Percentiles rank a stretch among this genome's conserved stretches.
Conservation (phyloP, 352 stramenopile species). For the Globisporangium okanoganense region DNA sequence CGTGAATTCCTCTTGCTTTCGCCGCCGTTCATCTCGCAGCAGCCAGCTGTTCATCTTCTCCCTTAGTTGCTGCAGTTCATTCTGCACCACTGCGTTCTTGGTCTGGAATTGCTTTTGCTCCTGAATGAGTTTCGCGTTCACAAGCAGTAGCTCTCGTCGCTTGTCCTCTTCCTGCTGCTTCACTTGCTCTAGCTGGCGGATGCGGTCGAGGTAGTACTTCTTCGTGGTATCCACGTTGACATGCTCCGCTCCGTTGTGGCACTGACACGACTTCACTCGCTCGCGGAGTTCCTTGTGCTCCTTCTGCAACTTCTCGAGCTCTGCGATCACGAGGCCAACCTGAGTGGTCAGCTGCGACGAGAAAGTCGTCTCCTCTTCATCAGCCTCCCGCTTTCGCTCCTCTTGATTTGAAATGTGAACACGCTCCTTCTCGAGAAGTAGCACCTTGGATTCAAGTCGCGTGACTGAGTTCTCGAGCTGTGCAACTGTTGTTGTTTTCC, state of each 20-base stretch:
- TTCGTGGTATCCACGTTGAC: slow-evolving; percentile 14
- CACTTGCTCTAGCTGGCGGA: slow-evolving; percentile 47
- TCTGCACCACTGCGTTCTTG: slow-evolving; percentile 21
- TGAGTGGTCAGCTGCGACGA: slow-evolving; percentile 41
- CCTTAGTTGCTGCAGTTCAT: slow-evolving; percentile 34
- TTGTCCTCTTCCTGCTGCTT: slow-evolving; percentile 46
- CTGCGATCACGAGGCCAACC: slow-evolving; percentile 30
- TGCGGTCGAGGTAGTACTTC: slow-evolving; percentile 35
- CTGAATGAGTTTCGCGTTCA: slow-evolving; percentile 65
- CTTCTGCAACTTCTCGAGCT: slow-evolving; percentile 42
- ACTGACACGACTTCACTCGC: slow-evolving; percentile 18
- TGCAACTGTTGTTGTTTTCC: slow-evolving; percentile 17
- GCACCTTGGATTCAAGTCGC: slow-evolving; percentile 41
- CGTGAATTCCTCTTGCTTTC: slow-evolving; percentile 29
- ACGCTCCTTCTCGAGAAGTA: slow-evolving; percentile 47
- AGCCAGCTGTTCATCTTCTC: slow-evolving; percentile 54
- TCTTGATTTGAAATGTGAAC: slow-evolving; percentile 33
- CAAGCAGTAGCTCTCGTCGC: slow-evolving; percentile 53
- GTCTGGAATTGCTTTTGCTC: slow-evolving; percentile 56
- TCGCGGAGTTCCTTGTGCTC: slow-evolving; percentile 38
- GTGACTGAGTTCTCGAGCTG: slow-evolving; percentile 30
- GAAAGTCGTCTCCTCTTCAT: slow-evolving; percentile 26
- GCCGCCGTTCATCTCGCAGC: slow-evolving; percentile 43
- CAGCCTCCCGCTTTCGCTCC: slow-evolving; percentile 25
- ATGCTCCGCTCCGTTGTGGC: background rate